phyloP scores from a whole-genome alignment of 1,139 yeast species.

The Ashbya aceris region DNA sequence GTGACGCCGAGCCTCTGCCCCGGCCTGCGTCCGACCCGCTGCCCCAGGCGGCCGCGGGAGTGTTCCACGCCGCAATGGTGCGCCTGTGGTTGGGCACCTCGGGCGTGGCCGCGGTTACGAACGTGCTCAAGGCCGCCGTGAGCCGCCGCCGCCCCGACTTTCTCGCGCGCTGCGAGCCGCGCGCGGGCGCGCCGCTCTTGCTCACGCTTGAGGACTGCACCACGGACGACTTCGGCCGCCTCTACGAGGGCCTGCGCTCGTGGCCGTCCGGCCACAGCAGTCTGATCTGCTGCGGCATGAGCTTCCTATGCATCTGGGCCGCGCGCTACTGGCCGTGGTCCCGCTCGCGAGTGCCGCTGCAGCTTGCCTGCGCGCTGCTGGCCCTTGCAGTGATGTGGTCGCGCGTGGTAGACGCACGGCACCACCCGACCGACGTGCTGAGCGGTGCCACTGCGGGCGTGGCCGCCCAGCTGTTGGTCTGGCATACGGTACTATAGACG shows the following conservation, averaged over 20 bases:
- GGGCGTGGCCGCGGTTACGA: conserved; percentile 21
- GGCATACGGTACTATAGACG: not conserved
- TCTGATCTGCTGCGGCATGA: conserved; percentile 21
- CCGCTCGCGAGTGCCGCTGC: no score
- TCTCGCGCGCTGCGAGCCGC: conserved; percentile 19
- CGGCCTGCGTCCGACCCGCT: conserved; percentile 4
- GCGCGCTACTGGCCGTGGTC: conserved; percentile 13
- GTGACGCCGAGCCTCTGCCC: conserved; percentile 17
- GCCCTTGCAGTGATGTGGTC: conserved; percentile 23
- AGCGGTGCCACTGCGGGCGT: conserved; percentile 19
- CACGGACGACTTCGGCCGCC: conserved; percentile 14
- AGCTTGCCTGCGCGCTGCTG: conserved; percentile 13
- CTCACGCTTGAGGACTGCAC: conserved; percentile 6
- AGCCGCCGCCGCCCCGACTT: conserved; percentile 27
- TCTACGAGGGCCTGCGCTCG: conserved; percentile 25
- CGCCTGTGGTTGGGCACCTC: conserved; percentile 16
- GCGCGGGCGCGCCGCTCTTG: conserved; percentile 4
- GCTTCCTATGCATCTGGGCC: conserved; percentile 22
- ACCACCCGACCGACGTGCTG: conserved; percentile 27
- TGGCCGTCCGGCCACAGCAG: conserved; percentile 29
- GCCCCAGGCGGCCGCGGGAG: conserved; percentile 11
- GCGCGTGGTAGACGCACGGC: conserved; percentile 25
- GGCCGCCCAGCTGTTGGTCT: conserved; percentile 1
- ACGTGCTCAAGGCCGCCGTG: conserved; percentile 20
- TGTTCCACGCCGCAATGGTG: conserved; percentile 18